Conservation (phyloP, 768 basidiomycete genomes). For the Termitomyces eurrhizus region DNA sequence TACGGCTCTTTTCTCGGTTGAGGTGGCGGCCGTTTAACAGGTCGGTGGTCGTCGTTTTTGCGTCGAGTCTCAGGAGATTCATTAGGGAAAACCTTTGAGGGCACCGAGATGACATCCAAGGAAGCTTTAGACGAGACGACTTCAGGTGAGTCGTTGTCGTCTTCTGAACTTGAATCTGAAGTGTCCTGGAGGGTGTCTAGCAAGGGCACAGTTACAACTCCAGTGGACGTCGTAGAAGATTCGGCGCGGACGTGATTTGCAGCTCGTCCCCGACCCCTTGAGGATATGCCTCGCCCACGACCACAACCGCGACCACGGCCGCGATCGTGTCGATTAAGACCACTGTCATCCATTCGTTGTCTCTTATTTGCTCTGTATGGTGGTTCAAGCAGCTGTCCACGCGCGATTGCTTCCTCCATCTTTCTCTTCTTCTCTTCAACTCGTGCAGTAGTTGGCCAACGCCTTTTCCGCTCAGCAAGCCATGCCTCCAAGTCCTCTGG, state of each 20-base stretch:
- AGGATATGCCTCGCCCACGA: slow-evolving; percentile 12
- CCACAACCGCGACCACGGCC: slow-evolving; percentile 28
- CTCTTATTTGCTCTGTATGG: slow-evolving; percentile 38
- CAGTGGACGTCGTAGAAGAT: neutral
- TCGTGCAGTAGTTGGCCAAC: slow-evolving; percentile 71
- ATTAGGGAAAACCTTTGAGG: neutral
- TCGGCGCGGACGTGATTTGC: slow-evolving; percentile 17
- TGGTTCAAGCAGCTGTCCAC: slow-evolving; percentile 62
- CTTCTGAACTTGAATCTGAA: slow-evolving; percentile 15
- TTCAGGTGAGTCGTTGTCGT: slow-evolving; percentile 51
- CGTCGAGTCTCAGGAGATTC: neutral
- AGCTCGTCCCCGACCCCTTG: slow-evolving; percentile 7
- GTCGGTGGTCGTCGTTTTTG: neutral
- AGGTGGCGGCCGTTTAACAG: slow-evolving; percentile 8
- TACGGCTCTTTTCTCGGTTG: slow-evolving; percentile 38
- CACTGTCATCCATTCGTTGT: slow-evolving; percentile 25
- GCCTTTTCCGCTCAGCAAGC: slow-evolving; percentile 84
- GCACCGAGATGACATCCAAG: neutral
- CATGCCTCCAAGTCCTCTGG: slow-evolving; percentile 81
- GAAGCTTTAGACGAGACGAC: slow-evolving; percentile 49
- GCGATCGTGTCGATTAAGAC: slow-evolving; percentile 9
- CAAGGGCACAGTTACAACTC: neutral
- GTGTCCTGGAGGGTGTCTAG: neutral
- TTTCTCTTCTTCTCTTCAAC: slow-evolving; percentile 82
- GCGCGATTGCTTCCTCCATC: slow-evolving; percentile 70